A percentile compares a stretch with the other conserved stretches of the same genome.
These are phyloP conservation scores for Geosmithia putterillii DNA, from an alignment of 2,329 filamentous ascomycete species.

Conservation along the genomic window DNA sequence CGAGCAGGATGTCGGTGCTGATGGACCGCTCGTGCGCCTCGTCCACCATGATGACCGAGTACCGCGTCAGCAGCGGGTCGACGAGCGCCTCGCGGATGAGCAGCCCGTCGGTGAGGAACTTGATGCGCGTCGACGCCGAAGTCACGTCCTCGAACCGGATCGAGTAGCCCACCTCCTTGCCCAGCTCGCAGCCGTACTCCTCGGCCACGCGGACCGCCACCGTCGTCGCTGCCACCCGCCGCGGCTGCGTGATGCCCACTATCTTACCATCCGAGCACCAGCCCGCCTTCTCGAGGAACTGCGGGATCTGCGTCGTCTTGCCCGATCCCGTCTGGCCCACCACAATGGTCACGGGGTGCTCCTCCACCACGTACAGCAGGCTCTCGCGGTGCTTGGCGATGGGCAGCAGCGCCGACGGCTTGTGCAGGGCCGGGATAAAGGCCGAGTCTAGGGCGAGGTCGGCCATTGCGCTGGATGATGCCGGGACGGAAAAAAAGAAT, in stretches of 20 bases:
- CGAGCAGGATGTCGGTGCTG: conserved; percentile 82
- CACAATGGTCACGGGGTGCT: conserved; percentile 71
- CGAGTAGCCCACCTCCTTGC: conserved; percentile 86
- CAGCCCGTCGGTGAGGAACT: conserved; percentile 90
- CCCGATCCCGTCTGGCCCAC: conserved; percentile 91
- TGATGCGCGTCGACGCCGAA: conserved; percentile 73
- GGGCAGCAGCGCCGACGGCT: conserved; percentile 70
- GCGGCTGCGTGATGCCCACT: conserved; percentile 85
- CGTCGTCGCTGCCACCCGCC: conserved; percentile 81
- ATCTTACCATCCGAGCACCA: conserved; percentile 78
- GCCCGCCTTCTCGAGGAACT: conserved; percentile 77
- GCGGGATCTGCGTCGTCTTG: conserved; percentile 92
- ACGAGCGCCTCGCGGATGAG: conserved; percentile 85
- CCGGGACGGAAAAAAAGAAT: too few species aligned
- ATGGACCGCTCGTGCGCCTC: conserved; percentile 92
- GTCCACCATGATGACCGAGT: conserved; percentile 95
- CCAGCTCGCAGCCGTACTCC: conserved; percentile 74
- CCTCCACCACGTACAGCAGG: conserved; percentile 79
- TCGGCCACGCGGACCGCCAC: conserved; percentile 82
- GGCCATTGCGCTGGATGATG: conserved; percentile 27
- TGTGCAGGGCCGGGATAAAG: conserved; percentile 75
- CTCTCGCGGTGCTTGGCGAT: conserved; percentile 73
- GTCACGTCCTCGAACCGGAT: conserved; percentile 89
- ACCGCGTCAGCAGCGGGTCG: conserved; percentile 79
- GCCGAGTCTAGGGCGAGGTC: conserved; percentile 43